Evolutionary conservation across 805 yeast species (phyloP), one percentile per base, ranked within the genome.

Genomic region (Candida quercuum): DNA sequence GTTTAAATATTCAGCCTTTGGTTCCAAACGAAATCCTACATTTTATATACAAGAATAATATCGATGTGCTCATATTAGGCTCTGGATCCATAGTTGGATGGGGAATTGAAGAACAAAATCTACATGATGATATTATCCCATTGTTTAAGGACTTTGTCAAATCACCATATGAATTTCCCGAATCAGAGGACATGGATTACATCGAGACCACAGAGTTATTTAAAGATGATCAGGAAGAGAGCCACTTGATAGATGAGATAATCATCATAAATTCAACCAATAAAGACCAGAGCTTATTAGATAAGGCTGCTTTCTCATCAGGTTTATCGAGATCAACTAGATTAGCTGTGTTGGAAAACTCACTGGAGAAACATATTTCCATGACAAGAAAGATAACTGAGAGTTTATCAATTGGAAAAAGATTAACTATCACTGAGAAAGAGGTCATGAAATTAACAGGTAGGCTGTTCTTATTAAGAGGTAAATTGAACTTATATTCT

Each of bases 281-380:
- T 8, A 48, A 51, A 5, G 61, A 67, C n/a, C 68, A 74, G 42
- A 68, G 73, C 27, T 50, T 81, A 25, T 61, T 85, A 27, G 95
- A 87, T 52, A 86, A 82, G 62, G 83, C 88, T 9, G 96, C 96
- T 0, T 88, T 88, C 59, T 81, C 95, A 2, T 80, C 86, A 37
- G 96, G 96, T 0, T 63, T 89, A 23, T 81, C 96, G 0, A 63
- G 96, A 48, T 85, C 95, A 3, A 88, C 97, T 0, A 74, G 93
- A 53, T 65, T 89, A 31, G 88, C 95, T 0, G 78, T 87, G 1
- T 59, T 89, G 27, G 97, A 89, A 57, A 67, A 72, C 19, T 69
- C 81, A 4, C 63, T 87, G 29, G 96, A 88, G 47, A 63, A 71
- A 20, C 84, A 82, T 49, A 73, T 86, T n/a, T 61, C 57, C 25